These are phyloP conservation scores for Agrocybe praecox DNA, from an alignment of 768 basidiomycete species.

Conservation along the genomic window DNA sequence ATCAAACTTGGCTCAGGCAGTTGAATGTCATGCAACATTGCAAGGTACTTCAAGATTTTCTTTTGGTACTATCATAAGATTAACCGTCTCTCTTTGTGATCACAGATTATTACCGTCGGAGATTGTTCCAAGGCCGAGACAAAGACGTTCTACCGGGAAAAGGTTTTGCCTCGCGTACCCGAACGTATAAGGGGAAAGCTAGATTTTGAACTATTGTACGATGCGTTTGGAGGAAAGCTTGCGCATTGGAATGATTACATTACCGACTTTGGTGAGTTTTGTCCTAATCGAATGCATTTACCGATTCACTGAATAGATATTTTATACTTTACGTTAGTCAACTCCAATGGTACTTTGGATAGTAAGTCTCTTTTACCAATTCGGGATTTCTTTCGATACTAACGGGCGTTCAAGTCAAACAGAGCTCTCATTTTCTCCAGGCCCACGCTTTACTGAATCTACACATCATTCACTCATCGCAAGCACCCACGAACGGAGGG, in stretches of 20 bases:
- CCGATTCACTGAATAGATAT: neutral
- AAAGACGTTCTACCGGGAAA: conserved; percentile 63
- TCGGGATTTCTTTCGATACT: conserved; percentile 3
- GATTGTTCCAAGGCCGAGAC: conserved; percentile 79
- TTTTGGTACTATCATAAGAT: neutral
- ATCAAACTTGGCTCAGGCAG: conserved; percentile 81
- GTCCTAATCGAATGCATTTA: neutral
- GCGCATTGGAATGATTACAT: conserved; percentile 84
- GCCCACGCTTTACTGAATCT: conserved; percentile 83
- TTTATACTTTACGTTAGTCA: too few species aligned
- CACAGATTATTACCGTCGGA: conserved; percentile 74
- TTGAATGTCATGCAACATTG: conserved; percentile 83
- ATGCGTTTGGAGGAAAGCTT: conserved; percentile 83
- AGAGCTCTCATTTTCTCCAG: conserved; percentile 83
- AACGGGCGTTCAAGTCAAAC: conserved; percentile 57
- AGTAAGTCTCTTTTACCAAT: conserved; percentile 43
- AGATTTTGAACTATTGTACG: conserved; percentile 73
- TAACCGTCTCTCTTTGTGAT: neutral
- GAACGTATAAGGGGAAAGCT: conserved; percentile 55
- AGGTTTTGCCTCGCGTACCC: conserved; percentile 69
- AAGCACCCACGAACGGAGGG: conserved; percentile 41
- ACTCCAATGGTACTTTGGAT: conserved; percentile 70
- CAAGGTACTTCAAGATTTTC: conserved; percentile 47
- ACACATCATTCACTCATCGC: conserved; percentile 85
- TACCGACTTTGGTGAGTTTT: conserved; percentile 64